A percentile compares a stretch with the other conserved stretches of the same genome.
Evolutionary conservation across 495 filamentous ascomycete genomes (phyloP).

Genomic region (Paragyromitra xinjiangensis): DNA sequence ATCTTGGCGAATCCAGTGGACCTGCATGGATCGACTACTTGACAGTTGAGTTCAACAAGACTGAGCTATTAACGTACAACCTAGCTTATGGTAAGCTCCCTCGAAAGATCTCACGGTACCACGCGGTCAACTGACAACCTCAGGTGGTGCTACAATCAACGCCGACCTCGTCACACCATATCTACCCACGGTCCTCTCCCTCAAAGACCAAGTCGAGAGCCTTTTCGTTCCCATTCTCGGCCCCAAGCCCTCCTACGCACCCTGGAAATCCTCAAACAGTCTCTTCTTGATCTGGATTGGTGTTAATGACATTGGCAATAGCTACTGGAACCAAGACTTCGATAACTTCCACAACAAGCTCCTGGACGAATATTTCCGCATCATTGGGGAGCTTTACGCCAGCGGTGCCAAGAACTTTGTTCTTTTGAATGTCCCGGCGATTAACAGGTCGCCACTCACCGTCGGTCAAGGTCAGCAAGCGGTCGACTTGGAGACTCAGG

Average conservation of each 20-base stretch:
- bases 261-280: slow-evolving; percentile 69
- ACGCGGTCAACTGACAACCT: background rate
- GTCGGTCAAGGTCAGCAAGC: slow-evolving; percentile 53
- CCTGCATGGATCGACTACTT: slow-evolving; percentile 77
- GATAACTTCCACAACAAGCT: slow-evolving; percentile 64
- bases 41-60: slow-evolving; percentile 69
- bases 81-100: slow-evolving; percentile 67
- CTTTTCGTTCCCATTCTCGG: slow-evolving; percentile 63
- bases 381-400: slow-evolving; percentile 66
- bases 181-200: slow-evolving; percentile 64
- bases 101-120: background rate
- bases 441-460: slow-evolving; percentile 71
- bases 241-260: slow-evolving; percentile 58
- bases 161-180: slow-evolving; percentile 66
- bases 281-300: slow-evolving; percentile 80
- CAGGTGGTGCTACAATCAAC: slow-evolving; percentile 72
- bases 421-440: slow-evolving; percentile 77
- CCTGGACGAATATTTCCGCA: slow-evolving; percentile 67
- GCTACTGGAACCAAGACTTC: slow-evolving; percentile 64
- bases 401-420: slow-evolving; percentile 77
- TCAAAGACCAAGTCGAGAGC: slow-evolving; percentile 68
- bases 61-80: slow-evolving; percentile 70
- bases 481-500: slow-evolving; percentile 56
- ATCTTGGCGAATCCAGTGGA: slow-evolving; percentile 61
- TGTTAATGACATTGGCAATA: slow-evolving; percentile 80